Base-by-base conservation (phyloP, 306 rosid species). In the Hylodesmum podocarpum region DNA sequence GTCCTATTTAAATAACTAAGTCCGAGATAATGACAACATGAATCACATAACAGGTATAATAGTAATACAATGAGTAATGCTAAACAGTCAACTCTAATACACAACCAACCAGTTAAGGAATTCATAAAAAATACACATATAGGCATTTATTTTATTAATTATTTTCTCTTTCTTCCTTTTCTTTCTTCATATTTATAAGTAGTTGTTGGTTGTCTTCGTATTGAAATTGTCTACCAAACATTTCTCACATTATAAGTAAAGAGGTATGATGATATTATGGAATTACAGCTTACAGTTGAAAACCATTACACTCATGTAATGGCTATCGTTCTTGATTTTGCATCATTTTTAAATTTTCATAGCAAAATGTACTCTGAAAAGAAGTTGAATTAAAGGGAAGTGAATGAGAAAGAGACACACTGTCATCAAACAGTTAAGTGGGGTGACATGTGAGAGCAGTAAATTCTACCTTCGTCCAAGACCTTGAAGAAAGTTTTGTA, bases 401-500 rank as follows among this genome's bases (percentile, higher is more conserved):
- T 6, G 8, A 9, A 70, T 41, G 39, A 54, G 22, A 37, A 64
- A 73, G 63, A 39, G 47, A 1, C 53, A 41, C 54, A 69, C 9
- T 77, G 14, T 82, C 58, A 47, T 47, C 24, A 71, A 66, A 12
- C 14, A 43, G 18, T 72, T 29, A 40, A 73, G 83, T 15, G 62
- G 46, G 50, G 50, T 46, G 33, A 25, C 81, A 80, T 33, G 29
- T 28, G 22, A 16, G 9, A 25, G 64, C 13, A 36, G 22, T 76
- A 43, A 64, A 43, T 25, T 33, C 67, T 84, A 93, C 98, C 97
- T 87, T 53, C 76, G 77, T 29, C 89, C 98, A 70, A 93, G 98
- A 70, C 91, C 88, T 80, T 89, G 98, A 70, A 93, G 97, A 80
- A 91, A 93, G 85, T 91, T 91, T 73, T 93, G 96, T 84, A 91